Conservation (phyloP, 257 asterid species). For the Nicotiana attenuata region DNA sequence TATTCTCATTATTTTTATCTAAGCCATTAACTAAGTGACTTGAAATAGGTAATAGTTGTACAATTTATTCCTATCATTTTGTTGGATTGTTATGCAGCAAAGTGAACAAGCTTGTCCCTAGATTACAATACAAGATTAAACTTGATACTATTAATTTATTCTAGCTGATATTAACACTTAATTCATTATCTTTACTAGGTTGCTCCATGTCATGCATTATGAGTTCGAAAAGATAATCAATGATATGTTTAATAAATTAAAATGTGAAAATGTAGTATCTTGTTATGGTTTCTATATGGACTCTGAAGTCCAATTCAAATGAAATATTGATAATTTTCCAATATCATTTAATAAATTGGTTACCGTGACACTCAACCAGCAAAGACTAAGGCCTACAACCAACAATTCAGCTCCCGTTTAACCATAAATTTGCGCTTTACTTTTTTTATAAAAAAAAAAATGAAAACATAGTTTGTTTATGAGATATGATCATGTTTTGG, state of each 20-base stretch:
- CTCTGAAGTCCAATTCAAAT: neutral
- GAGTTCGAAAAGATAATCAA: neutral
- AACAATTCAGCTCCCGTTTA: neutral
- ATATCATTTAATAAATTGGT: neutral
- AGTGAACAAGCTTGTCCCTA: neutral
- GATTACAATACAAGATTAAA: neutral
- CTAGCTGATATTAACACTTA: neutral
- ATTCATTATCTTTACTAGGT: neutral
- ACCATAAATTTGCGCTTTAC: no score
- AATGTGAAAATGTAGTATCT: neutral
- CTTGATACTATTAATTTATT: neutral
- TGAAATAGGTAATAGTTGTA: neutral
- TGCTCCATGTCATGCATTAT: neutral
- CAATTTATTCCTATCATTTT: neutral
- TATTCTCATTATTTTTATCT: no score
- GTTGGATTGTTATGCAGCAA: neutral
- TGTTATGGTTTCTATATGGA: neutral
- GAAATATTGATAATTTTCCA: neutral
- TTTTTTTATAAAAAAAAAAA: no score
- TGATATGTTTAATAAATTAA: neutral
- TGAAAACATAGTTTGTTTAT: no score
- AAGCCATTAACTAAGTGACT: neutral
- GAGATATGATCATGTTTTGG: no score
- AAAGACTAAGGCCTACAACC: neutral
- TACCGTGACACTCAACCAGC: neutral